Base-by-base conservation (phyloP, 2,329 filamentous ascomycete genomes). In the Pseudomassariella vexata region DNA sequence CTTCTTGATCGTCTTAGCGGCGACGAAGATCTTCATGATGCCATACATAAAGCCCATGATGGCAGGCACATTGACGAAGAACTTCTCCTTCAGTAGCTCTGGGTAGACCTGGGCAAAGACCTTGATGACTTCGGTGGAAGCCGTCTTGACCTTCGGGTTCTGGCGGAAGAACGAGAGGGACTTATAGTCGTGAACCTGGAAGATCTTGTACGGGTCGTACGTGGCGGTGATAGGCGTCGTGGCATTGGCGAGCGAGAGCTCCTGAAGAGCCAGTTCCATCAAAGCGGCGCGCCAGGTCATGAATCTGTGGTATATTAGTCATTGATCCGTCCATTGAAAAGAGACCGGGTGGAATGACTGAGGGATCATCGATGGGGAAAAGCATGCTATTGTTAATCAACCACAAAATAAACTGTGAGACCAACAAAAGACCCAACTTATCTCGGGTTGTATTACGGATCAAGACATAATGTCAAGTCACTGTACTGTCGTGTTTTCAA, bases 151-250 rank as follows among this genome's bases (percentile, higher is more conserved):
- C 36, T 73, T 68, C 1, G 84, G 74, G 35, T 90, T 82, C 66
- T 85, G 80, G 38, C 86, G 80, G 46, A 95, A 70, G 70, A 95
- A 95, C 51, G 80, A 86, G 54, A 94, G 80, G 41, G 79, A 81
- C 47, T 85, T 76, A 68, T 95, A 95, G 66, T 96, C 90, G 63
- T 96, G 90, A 18, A 95, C 79, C 61, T 95, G 89, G 49, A 85
- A 74, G 66, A 94, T 88, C 60, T 90, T 85, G 64, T 95, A 94
- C 1, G 84, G 85, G 52, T 95, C 90, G 44, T 75, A 66, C 40
- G 78, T 81, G 35, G 86, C 80, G 3, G 82, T 79, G 49, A 89
- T 86, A 24, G 76, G 73, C 43, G 70, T 64, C 7, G 77, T 87
- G 31, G 85, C 85, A 17, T 74, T 68, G 14, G 70, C 55, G 41